Conservation (phyloP, 257 asterid genomes). For the Nyctanthes arbortristis region DNA sequence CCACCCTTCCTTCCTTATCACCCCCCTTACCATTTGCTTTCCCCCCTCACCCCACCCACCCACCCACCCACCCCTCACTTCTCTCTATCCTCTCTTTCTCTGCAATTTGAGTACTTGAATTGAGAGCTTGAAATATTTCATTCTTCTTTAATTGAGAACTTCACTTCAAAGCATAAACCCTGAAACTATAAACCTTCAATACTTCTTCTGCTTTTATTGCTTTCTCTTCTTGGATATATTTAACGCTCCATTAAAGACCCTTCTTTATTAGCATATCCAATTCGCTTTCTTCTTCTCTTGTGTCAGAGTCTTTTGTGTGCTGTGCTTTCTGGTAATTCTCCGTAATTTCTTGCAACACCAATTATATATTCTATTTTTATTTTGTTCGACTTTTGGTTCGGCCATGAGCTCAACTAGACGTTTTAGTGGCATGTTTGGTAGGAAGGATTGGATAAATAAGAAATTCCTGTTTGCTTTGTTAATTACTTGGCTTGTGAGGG, state of each 20-base stretch:
- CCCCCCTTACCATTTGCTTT: conserved; percentile 36
- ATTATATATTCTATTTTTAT: too few species aligned
- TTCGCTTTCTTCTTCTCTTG: neutral
- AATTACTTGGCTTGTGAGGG: too few species aligned
- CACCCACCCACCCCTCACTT: too few species aligned
- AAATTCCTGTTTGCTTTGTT: too few species aligned
- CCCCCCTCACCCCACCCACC: conserved; percentile 25
- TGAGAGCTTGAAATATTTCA: conserved; percentile 21
- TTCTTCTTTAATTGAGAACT: conserved; percentile 32
- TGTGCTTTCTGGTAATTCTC: neutral
- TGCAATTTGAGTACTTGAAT: neutral
- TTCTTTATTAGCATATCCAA: conserved; percentile 24
- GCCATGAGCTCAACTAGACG: too few species aligned
- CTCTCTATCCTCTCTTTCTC: conserved; percentile 2
- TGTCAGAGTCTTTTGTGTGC: conserved; percentile 19
- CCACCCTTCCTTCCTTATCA: conserved; percentile 97
- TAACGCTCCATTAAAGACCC: conserved; percentile 49
- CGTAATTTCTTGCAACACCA: too few species aligned
- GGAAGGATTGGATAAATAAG: too few species aligned
- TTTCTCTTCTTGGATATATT: conserved; percentile 29
- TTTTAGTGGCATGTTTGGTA: too few species aligned
- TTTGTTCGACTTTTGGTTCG: too few species aligned
- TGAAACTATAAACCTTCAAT: conserved; percentile 27
- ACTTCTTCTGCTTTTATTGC: neutral
- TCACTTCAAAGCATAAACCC: conserved; percentile 36